Evolutionary conservation across 2,329 filamentous ascomycete species (phyloP).

Genomic region (Alternaria infectoria): DNA sequence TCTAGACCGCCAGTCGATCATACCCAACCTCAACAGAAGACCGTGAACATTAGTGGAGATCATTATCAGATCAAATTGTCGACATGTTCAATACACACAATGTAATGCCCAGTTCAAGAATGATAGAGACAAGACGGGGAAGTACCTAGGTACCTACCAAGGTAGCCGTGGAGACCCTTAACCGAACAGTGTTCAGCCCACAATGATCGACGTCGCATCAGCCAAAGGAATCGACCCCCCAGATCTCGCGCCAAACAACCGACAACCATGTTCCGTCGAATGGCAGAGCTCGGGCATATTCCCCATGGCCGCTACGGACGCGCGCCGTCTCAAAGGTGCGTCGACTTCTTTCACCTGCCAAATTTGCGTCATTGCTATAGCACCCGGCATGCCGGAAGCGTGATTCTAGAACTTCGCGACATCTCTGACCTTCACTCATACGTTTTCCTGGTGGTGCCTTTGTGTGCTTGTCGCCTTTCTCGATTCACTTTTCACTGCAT

Average conservation of each 20-base stretch:
- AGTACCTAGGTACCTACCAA: background rate
- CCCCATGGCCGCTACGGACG: constrained; percentile 12
- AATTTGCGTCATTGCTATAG: constrained; percentile 21
- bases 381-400: constrained; percentile 7
- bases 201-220: constrained; percentile 3
- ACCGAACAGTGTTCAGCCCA: background rate
- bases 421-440: constrained; percentile 2
- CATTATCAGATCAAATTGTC: background rate
- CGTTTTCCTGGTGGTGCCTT: constrained; percentile 2
- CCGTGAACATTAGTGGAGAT: background rate
- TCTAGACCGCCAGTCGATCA: background rate
- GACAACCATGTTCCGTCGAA: constrained; percentile 13
- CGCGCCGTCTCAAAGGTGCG: constrained; percentile 1
- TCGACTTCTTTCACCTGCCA: constrained; percentile 6
- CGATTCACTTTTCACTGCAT: background rate
- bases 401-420: constrained; percentile 25
- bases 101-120: background rate
- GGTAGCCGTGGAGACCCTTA: background rate
- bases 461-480: background rate
- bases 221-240: background rate
- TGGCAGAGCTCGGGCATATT: constrained; percentile 18
- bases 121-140: background rate
- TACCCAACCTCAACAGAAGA: background rate
- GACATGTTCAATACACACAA: background rate
- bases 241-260: background rate